phyloP scores from a whole-genome alignment of 2,329 filamentous ascomycete species.

The Fusarium continuum region DNA sequence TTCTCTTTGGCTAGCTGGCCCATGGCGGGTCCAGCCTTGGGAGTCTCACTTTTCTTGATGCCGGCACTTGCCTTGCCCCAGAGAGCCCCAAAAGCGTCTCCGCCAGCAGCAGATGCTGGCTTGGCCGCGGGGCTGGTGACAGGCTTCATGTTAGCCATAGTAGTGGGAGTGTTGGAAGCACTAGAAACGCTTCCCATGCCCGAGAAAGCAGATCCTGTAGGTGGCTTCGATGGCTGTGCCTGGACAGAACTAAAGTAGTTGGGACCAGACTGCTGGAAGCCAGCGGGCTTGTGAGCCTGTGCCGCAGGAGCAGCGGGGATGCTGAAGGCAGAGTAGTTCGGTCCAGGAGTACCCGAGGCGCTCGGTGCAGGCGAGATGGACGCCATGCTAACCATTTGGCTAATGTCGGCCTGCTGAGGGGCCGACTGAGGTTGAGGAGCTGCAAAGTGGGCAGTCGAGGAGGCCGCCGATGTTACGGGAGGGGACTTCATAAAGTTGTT shows the following conservation, averaged over 20 bases:
- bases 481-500: conserved; percentile 52
- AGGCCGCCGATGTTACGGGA: conserved; percentile 60
- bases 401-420: conserved; percentile 81
- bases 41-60: conserved; percentile 75
- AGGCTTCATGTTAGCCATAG: conserved; percentile 59
- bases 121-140: conserved; percentile 60
- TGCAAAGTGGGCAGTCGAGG: conserved; percentile 73
- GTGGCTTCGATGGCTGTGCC: conserved; percentile 45
- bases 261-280: conserved; percentile 77
- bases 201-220: conserved; percentile 45
- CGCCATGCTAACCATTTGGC: conserved; percentile 80
- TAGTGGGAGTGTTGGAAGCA: conserved; percentile 48
- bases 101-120: conserved; percentile 64
- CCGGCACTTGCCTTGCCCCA: conserved; percentile 80
- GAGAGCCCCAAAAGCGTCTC: conserved; percentile 89
- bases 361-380: conserved; percentile 80
- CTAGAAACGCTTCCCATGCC: conserved; percentile 42
- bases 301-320: conserved; percentile 47
- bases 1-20: conserved; percentile 98
- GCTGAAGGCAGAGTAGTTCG: conserved; percentile 72
- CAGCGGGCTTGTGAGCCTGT: conserved; percentile 64
- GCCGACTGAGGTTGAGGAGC: conserved; percentile 87
- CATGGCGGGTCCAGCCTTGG: conserved; percentile 76
- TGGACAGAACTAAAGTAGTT: conserved; percentile 95
- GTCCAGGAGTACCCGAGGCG: conserved; percentile 61